phyloP scores from a whole-genome alignment of 2,329 filamentous ascomycete genomes.

The Paradendryphiella salina region DNA sequence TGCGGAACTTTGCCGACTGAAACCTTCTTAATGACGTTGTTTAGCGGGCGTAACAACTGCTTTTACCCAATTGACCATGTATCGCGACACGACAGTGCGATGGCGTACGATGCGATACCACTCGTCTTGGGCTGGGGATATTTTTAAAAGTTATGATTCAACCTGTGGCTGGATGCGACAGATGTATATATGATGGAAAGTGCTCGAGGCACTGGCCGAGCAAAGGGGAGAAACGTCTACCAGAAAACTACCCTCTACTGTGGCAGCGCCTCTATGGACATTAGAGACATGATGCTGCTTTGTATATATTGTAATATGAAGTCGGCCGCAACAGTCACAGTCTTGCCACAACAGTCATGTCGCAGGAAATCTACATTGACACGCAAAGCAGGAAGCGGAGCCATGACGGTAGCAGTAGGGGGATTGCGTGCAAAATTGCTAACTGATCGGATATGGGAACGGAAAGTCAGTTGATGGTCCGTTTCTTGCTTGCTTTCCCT shows the following conservation, averaged over 20 bases:
- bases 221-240: neutral
- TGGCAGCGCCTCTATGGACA: conserved; percentile 14
- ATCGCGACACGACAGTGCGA: conserved; percentile 26
- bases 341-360: conserved; percentile 10
- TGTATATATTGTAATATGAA: conserved; percentile 31
- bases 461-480: neutral
- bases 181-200: conserved; percentile 12
- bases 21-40: conserved; percentile 29
- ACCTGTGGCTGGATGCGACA: conserved; percentile 6
- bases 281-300: conserved; percentile 16
- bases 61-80: conserved; percentile 13
- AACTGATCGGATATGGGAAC: neutral
- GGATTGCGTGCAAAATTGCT: neutral
- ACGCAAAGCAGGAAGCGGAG: neutral
- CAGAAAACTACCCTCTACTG: conserved; percentile 5
- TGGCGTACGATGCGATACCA: conserved; percentile 27
- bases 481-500: neutral
- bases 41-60: conserved; percentile 37
- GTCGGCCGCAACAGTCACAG: conserved; percentile 16
- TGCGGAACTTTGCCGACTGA: conserved; percentile 2
- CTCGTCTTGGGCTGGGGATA: conserved; percentile 15
- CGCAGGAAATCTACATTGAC: neutral
- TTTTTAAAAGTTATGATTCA: conserved; percentile 35
- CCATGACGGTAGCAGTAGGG: neutral
- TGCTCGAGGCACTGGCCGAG: neutral